phyloP scores from a whole-genome alignment of 1,139 yeast genomes.

The Yarrowia galli region DNA sequence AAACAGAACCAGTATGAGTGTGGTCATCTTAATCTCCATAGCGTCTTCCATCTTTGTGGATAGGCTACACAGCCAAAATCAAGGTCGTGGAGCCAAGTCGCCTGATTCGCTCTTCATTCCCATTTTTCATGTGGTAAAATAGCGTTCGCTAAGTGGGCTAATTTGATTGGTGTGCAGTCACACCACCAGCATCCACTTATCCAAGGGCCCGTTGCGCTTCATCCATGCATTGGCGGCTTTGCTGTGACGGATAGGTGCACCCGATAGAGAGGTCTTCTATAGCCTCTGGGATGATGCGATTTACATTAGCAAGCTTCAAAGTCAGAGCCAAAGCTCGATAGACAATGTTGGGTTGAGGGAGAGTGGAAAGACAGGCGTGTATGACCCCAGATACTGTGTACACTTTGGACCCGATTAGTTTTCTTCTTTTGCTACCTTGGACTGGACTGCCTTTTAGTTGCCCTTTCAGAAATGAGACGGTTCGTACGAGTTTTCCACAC shows the following conservation, averaged over 20 bases:
- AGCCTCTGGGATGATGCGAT: conserved; percentile 5
- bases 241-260: conserved; percentile 11
- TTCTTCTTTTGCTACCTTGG: conserved; percentile 6
- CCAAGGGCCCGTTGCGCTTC: conserved; percentile 3
- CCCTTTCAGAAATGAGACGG: not conserved
- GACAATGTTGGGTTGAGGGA: conserved; percentile 7
- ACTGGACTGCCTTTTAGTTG: not conserved
- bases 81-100: not conserved
- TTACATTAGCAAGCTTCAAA: conserved; percentile 8
- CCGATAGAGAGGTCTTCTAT: not conserved
- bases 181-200: conserved; percentile 3
- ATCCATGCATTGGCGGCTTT: conserved; percentile 10
- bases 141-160: conserved; percentile 7
- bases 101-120: not conserved
- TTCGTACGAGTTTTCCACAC: not conserved
- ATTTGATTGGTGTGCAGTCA: conserved; percentile 9
- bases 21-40: conserved; percentile 1
- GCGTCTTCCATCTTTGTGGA: not conserved
- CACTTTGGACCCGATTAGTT: not conserved
- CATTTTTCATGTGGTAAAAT: not conserved
- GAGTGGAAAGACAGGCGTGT: conserved; percentile 3
- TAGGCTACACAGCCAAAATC: not conserved
- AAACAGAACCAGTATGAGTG: not conserved
- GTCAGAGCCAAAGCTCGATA: conserved; percentile 1
- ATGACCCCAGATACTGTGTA: not conserved